Evolutionary conservation across 140 eudicot species (phyloP), one percentile per base, ranked within the genome.

Genomic region (Cichorium intybus): DNA sequence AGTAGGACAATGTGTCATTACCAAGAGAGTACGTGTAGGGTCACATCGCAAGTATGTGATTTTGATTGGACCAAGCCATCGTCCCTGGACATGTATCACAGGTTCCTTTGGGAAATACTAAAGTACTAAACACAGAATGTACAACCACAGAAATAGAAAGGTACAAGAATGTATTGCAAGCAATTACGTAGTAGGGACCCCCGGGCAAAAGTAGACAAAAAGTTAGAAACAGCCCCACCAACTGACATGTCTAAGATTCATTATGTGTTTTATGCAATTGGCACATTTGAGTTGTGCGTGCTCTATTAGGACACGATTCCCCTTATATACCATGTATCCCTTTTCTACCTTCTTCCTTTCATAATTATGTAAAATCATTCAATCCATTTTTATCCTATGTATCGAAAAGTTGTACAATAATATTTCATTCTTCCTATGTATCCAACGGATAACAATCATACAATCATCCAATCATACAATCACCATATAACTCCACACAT

Each of bases 241-340:
- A 51, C 35, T 51, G 70, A 61, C 54, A 60, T 50, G 55, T 60
- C 61, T 16, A 39, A 27, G 50, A 28, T 58, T 69, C 58, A 56
- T 33, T 9, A 10, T 68, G 66, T 47, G 60, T 31, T 37, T 48
- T 51, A 52, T 43, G 66, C 72, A 72, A 72, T 64, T 54, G 39
- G 77, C 28, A 52, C 53, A 41, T 53, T 56, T 5, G 23, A 56
- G 24, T 64, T 79, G 68, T 76, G 84, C 56, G 94, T 73, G 59
- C 67, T 55, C 37, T 53, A 79, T 74, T 67, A 16, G 64, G 76
- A 82, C 94, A 82, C 94, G 94, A 82, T 60, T 60, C 58, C 71
- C 55, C 37, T 52, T 68, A 33, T 31, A 24, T 29, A 56, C 77
- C 85, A 54, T 37, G 15, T 62, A 60, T 60, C 49, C 76, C 60